Base-by-base conservation (phyloP, 495 filamentous ascomycete species). In the Daldinia bambusicola region DNA sequence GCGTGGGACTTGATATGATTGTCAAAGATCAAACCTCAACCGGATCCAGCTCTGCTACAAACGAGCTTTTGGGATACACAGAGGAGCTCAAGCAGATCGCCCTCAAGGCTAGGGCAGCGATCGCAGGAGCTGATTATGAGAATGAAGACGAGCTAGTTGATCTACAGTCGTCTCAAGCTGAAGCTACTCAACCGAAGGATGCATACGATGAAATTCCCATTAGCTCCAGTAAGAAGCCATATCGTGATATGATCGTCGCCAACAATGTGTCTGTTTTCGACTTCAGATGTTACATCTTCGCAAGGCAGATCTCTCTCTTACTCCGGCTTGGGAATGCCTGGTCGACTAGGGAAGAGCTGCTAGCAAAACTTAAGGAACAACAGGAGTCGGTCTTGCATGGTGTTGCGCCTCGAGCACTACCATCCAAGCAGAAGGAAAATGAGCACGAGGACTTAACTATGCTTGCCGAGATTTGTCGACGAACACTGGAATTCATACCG, bases 231-330 rank as follows among this genome's bases (percentile, higher is more conserved):
- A 92, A 88, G 77, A 96, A 97, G 76, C 83, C 91, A 2, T 98
- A 98, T 76, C 89, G 96, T 43, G 94, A 97, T 61, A 87, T 97
- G 69, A 98, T 99, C 53, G 82, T 98, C 45, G 90, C 92, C n/a
- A 98, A 93, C 80, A 91, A 96, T 69, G 96, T 98, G 32, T 98
- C 95, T n/a, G 84, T 96, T 12, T 98, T 98, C 73, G 95, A 99
- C 77, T 98, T 99, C 78, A 87, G 91, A 65, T 94, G 90, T 69
- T 99, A 99, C 77, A 86, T 99, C 10, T 98, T 98, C 81, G 90
- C 93, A 22, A 87, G 95, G 30, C 95, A 99, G 75, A 86, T 97
- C 72, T 88, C 90, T 13, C 79, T 99, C 2, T 84, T 98, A 9
- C 86, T 97, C 22, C 90, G 95, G 37, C 86, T 97, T 10, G 93